Base-by-base conservation (phyloP, 345 rosid species). In the Mercurialis annua region DNA sequence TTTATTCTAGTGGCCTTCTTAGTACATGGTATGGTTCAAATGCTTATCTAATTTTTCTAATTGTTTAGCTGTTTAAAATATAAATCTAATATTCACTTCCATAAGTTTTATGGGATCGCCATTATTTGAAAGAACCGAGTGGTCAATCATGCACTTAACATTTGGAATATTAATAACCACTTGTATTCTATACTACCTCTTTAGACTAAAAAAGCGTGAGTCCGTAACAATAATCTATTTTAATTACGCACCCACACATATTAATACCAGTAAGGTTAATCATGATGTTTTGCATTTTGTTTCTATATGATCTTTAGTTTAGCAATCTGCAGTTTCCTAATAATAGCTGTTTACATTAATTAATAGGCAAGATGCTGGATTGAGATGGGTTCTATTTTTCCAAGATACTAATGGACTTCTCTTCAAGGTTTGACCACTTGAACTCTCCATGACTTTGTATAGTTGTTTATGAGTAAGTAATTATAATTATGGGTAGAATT, bases 401-500 rank as follows among this genome's bases (percentile, higher is more conserved):
- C 99, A 94, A 81, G 97, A 94, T 65, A 94, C 97, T 64, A 94
- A 91, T 82, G 99, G 97, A 76, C 97, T 94, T 70, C 84, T 94
- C 30, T 94, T 94, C 79, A 94, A 94, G 92, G 98, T 90, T 59
- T 46, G 73, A 70, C 71, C 69, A 47, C 59, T 66, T 23, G 49
- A 12, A 60, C 27, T 30, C 29, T 52, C 68, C 54, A 36, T 6
- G 14, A 14, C 53, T 48, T 78, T 48, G 10, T 51, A 8, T n/a
- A 4, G 71, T 40, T 36, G 3, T 60, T 47, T 10, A 29, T 46
- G 1, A 31, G 33, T 31, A 26, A 5, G 6, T 30, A n/a, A n/a
- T n/a, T n/a, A n/a, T 42, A 57, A 48, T 48, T 31, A 57, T 70
- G 27, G 59, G n/a, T 38, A 68, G 29, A 52, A 18, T 43, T 34